A percentile compares a stretch with the other conserved stretches of the same genome.
These are phyloP conservation scores for Chenopodium formosanum DNA, from an alignment of 148 eudicot species.

Conservation along the genomic window DNA sequence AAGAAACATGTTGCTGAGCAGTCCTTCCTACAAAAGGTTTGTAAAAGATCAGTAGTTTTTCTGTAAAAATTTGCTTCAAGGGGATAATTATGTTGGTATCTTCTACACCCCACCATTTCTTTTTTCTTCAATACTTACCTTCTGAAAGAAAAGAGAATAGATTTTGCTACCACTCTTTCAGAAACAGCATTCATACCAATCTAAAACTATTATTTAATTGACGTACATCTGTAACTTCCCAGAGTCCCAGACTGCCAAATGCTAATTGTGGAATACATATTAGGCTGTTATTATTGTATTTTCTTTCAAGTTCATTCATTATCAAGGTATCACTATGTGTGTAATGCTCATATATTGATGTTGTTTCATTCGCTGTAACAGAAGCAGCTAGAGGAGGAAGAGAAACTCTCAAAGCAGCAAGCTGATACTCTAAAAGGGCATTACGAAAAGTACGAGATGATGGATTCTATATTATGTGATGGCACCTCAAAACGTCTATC, in stretches of 20 bases:
- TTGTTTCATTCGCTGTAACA: conserved; percentile 21
- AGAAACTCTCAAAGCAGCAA: conserved; percentile 58
- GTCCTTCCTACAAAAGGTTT: conserved; percentile 47
- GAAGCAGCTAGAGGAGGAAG: conserved; percentile 53
- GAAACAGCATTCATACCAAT: not conserved
- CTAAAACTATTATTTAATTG: not conserved
- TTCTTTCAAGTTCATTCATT: not conserved
- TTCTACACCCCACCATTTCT: not conserved
- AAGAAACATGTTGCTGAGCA: conserved; percentile 57
- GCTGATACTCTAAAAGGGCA: conserved; percentile 40
- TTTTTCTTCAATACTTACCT: not conserved
- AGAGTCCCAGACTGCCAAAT: not conserved
- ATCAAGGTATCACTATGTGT: not conserved
- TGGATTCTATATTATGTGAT: conserved; percentile 35
- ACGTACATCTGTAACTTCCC: not conserved
- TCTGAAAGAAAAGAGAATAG: not conserved
- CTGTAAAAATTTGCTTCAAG: not conserved
- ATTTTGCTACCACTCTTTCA: not conserved
- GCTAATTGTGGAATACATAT: not conserved
- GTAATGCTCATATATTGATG: not conserved
- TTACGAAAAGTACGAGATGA: conserved; percentile 47
- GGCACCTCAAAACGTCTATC: conserved; percentile 39
- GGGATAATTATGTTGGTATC: not conserved
- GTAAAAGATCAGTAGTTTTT: not conserved
- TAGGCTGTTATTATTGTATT: not conserved